These are phyloP conservation scores for Penicillium antarcticum DNA, from an alignment of 495 filamentous ascomycete genomes.

Conservation along the genomic window DNA sequence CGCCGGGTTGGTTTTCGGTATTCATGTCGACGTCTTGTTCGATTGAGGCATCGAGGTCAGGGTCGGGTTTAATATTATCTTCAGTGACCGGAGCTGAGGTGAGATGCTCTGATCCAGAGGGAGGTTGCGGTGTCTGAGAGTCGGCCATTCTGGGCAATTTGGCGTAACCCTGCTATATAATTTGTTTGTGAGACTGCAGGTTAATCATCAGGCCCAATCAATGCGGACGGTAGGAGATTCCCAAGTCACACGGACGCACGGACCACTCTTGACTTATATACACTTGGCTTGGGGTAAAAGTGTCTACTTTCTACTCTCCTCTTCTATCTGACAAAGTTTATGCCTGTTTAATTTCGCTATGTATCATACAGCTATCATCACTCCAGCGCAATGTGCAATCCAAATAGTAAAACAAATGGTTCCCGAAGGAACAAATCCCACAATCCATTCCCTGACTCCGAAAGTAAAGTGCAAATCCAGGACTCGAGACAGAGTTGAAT, in stretches of 20 bases:
- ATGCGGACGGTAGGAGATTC: background rate
- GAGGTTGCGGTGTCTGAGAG: slow-evolving; percentile 10
- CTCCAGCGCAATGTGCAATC: slow-evolving; percentile 8
- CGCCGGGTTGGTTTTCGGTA: slow-evolving; percentile 18
- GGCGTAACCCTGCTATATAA: slow-evolving; percentile 1
- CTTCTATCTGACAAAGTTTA: background rate
- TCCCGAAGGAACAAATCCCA: slow-evolving; percentile 3
- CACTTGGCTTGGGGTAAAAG: too few relatives aligned
- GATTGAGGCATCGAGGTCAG: slow-evolving; percentile 34
- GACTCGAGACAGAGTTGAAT: background rate
- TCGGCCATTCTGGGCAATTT: slow-evolving; percentile 9
- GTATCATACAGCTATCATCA: slow-evolving; percentile 13
- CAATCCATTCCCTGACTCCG: slow-evolving; percentile 2
- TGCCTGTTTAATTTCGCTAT: slow-evolving; percentile 2
- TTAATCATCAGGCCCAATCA: slow-evolving; percentile 1
- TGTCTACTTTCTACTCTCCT: background rate
- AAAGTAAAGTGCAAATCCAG: slow-evolving; percentile 4
- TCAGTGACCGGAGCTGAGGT: slow-evolving; percentile 15
- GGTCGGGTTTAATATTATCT: slow-evolving; percentile 30
- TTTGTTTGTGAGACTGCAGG: background rate
- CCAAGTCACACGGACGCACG: slow-evolving; percentile 7
- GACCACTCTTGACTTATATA: too few relatives aligned
- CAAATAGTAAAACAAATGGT: slow-evolving; percentile 8
- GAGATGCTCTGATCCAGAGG: slow-evolving; percentile 9
- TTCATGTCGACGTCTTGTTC: slow-evolving; percentile 47